Percentiles rank a stretch among this genome's conserved stretches.
These are phyloP conservation scores for Hymenoscyphus albidus DNA, from an alignment of 2,329 filamentous ascomycete genomes.

Conservation along the genomic window DNA sequence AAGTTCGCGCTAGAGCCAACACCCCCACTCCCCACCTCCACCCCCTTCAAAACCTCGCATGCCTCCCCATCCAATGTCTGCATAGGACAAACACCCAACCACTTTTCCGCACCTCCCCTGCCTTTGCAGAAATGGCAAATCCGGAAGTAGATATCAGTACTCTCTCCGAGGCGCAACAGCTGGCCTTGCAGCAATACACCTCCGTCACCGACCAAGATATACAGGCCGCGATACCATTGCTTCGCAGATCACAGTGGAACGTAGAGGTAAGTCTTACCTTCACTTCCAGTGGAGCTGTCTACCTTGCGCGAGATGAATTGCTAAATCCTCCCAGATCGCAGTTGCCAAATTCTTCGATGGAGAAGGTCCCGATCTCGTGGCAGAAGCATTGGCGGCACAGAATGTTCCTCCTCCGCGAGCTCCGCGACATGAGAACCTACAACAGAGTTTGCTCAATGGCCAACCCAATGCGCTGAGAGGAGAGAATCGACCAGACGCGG, in stretches of 20 bases:
- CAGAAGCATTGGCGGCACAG: conserved; percentile 67
- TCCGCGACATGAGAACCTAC: conserved; percentile 69
- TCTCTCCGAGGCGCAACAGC: conserved; percentile 74
- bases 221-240: conserved; percentile 70
- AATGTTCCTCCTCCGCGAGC: conserved; percentile 58
- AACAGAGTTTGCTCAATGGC: conserved; percentile 49
- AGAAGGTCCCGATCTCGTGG: conserved; percentile 76
- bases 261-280: conserved; percentile 60
- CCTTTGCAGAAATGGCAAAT: conserved; percentile 39
- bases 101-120: neutral
- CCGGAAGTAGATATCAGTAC: conserved; percentile 58
- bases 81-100: conserved; percentile 36
- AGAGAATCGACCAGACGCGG: conserved; percentile 54
- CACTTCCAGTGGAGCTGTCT: neutral
- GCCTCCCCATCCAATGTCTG: conserved; percentile 38
- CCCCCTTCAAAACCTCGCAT: neutral
- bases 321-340: conserved; percentile 62
- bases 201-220: conserved; percentile 81
- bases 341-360: conserved; percentile 98
- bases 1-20: too few relatives aligned
- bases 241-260: conserved; percentile 92
- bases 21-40: neutral
- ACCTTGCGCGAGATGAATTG: neutral
- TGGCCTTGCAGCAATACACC: conserved; percentile 82
- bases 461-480: conserved; percentile 28